Evolutionary conservation across 148 eudicot species (phyloP), one percentile per base, ranked within the genome.

Genomic region (Nepenthes mirabilis): DNA sequence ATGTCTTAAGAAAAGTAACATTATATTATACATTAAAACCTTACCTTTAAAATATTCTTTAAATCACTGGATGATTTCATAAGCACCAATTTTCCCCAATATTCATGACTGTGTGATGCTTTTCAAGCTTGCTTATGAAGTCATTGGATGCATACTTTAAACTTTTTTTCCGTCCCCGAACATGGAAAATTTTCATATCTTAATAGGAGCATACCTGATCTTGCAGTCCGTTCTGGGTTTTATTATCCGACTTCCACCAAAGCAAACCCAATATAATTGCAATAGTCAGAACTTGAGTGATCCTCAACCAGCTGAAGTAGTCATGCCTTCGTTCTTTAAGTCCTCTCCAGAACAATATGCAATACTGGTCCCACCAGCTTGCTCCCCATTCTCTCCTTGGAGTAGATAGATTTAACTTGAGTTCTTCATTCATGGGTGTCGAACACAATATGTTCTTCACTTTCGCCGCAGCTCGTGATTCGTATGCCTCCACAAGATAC

Each of bases 281-380:
- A 12, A 95, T 93, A 11, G 80, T 75, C 36, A 93, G 68, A 58
- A 93, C 91, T 75, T 93, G 99, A 14, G 89, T 88, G 37, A 93
- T 69, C 73, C 99, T 79, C 57, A 93, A 70, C 99, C 99, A 93
- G 81, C 99, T 86, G 57, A 93, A 93, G 63, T 93, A 88, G 62
- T 93, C 99, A 52, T 93, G 91, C 48, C 79, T 67, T 59, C 99
- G 67, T 74, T 93, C 99, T 82, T 86, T 93, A 51, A 93, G 71
- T 43, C 99, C 99, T 80, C 99, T 79, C 61, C 69, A 37, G 62
- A 83, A 83, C 58, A 93, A 63, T n/a, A 93, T 93, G 45, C 75
- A 66, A 58, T 77, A 88, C 54, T 88, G 99, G 53, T 88, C 76
- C 65, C 84, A 84, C 99, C 99, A 93, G 78, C 87, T 88, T 63